Percentiles rank a stretch among this genome's conserved stretches.
phyloP scores from a whole-genome alignment of 805 yeast genomes.

The Suhomyces kilbournensis region DNA sequence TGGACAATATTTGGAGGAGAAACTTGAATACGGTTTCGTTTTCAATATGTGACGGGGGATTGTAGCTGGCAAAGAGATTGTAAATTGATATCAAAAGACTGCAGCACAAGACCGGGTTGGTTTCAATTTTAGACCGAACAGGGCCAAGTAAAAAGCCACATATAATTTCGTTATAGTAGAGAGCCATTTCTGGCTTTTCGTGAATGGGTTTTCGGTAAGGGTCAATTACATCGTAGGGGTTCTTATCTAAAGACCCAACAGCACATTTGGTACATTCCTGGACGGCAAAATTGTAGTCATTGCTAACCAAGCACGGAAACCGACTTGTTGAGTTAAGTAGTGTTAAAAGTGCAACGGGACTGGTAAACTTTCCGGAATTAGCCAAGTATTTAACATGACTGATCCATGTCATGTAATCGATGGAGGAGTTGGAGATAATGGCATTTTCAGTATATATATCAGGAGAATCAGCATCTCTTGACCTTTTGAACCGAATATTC shows the following conservation, averaged over 20 bases:
- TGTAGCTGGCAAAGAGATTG: constrained; percentile 51
- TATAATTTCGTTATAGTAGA: constrained; percentile 23
- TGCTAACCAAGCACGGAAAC: constrained; percentile 41
- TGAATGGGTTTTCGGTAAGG: constrained; percentile 19
- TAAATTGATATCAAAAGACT: constrained; percentile 48
- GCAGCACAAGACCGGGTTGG: constrained; percentile 27
- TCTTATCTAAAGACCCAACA: constrained; percentile 18
- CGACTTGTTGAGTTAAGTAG: constrained; percentile 40
- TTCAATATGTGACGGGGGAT: constrained; percentile 40
- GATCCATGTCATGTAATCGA: constrained; percentile 21
- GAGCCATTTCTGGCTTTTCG: constrained; percentile 20
- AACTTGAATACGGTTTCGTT: constrained; percentile 35
- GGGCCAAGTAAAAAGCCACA: constrained; percentile 15
- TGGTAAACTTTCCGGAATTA: constrained; percentile 1
- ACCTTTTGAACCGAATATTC: neutral
- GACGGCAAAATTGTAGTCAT: constrained; percentile 30
- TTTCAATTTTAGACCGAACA: constrained; percentile 5
- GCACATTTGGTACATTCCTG: constrained; percentile 41
- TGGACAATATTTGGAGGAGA: constrained; percentile 36
- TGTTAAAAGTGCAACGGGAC: constrained; percentile 7
- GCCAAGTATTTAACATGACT: constrained; percentile 13
- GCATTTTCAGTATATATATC: neutral
- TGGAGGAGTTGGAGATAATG: constrained; percentile 3
- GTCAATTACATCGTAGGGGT: constrained; percentile 22
- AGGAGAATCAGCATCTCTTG: neutral